These are phyloP conservation scores for Pichia inconspicua DNA, from an alignment of 1,139 yeast species.

Conservation along the genomic window DNA sequence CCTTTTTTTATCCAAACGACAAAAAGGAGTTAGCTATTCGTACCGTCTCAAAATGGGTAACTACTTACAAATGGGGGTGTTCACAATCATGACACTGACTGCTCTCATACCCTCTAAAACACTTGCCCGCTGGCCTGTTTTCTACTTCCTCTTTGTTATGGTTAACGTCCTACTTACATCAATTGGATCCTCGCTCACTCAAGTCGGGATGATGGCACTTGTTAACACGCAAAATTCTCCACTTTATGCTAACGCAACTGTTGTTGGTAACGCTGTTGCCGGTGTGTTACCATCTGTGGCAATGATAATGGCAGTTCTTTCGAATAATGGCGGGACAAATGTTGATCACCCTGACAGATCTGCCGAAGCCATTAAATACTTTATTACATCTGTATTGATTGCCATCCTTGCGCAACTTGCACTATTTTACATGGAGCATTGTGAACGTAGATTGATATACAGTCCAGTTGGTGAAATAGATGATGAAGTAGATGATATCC, in stretches of 20 bases:
- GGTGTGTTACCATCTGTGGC: constrained; percentile 86
- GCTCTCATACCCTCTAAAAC: constrained; percentile 38
- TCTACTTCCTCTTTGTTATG: constrained; percentile 46
- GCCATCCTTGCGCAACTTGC: constrained; percentile 37
- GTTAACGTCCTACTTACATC: constrained; percentile 51
- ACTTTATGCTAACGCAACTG: constrained; percentile 73
- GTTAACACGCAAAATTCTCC: constrained; percentile 67
- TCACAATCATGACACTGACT: constrained; percentile 38
- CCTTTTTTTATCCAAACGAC: constrained; percentile 60
- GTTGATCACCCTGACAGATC: constrained; percentile 14
- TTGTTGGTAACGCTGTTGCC: constrained; percentile 92
- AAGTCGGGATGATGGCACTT: constrained; percentile 85
- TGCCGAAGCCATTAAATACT: constrained; percentile 41
- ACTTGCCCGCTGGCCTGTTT: constrained; percentile 22
- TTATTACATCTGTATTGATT: constrained; percentile 61
- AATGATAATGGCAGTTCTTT: constrained; percentile 50
- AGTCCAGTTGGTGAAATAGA: not conserved
- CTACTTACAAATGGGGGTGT: constrained; percentile 43
- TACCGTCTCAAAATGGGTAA: constrained; percentile 55
- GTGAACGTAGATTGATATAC: not conserved
- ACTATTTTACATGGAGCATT: constrained; percentile 29
- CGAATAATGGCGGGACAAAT: constrained; percentile 19
- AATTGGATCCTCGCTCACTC: constrained; percentile 65
- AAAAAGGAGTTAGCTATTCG: constrained; percentile 54
- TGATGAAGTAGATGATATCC: not conserved